Evolutionary conservation across 257 asterid species (phyloP), one percentile per base, ranked within the genome.

Genomic region (Plantago elongata): DNA sequence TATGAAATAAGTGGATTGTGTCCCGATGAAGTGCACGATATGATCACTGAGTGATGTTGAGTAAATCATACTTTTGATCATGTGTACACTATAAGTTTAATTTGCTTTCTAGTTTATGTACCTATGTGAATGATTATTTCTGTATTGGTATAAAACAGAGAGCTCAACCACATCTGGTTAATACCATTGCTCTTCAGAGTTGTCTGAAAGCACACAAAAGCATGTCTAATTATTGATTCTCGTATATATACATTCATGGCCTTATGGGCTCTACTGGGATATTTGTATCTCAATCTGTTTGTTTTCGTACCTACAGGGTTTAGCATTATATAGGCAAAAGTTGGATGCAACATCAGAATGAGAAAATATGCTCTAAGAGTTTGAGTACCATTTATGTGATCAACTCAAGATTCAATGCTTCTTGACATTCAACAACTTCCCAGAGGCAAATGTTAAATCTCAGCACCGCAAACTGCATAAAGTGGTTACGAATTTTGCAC

Each of bases 311-410:
- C 50, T 76, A 77, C 87, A 86, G 95, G 62, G 78, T 69, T 75
- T 89, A 81, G 90, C 94, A 51, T 60, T 52, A 55, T 81, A 84
- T 57, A 77, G 84, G 75, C 80, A 75, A 79, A 68, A 70, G 42
- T 60, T 84, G 65, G 95, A 79, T 46, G 81, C 79, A 81, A 65
- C 63, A 13, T 13, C 57, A 10, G 62, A 15, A 29, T 11, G 43
- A 47, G 38, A 66, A 22, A 22, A 34, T 34, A 7, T 34, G 0
- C 40, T 34, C 40, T 6, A 34, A 34, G 40, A 34, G 40, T 4
- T 34, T 34, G 5, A 34, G 8, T 7, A 34, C 27, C 27, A 22
- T 22, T 34, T 34, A 34, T 34, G 40, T 7, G 40, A 34, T 34
- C 40, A 34, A 22, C 3, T 34, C 5, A 34, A 34, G 40, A 34